A percentile compares a stretch with the other conserved stretches of the same genome.
Evolutionary conservation across 352 stramenopile species (phyloP).

Genomic region (Globisporangium irregulare): DNA sequence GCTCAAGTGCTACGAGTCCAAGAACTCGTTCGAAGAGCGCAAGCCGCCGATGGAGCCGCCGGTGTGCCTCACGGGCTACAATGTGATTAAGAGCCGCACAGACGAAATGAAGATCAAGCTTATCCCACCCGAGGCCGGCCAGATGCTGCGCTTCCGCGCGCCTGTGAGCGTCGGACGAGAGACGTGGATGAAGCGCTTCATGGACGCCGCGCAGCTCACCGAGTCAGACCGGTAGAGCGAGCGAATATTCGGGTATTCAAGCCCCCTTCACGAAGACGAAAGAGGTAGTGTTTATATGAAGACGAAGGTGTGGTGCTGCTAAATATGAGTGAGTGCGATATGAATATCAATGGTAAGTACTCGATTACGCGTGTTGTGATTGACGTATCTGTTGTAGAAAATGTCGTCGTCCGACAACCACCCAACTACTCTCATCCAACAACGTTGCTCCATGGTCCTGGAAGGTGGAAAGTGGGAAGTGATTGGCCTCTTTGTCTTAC

Average conservation of each 20-base stretch:
- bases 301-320: neutral
- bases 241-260: neutral
- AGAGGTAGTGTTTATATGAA: neutral
- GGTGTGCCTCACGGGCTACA: slow-evolving; percentile 63
- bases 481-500: neutral
- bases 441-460: neutral
- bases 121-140: slow-evolving; percentile 57
- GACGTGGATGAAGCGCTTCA: slow-evolving; percentile 76
- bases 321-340: slow-evolving; percentile 2
- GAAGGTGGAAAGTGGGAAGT: neutral
- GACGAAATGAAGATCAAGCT: slow-evolving; percentile 84
- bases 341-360: neutral
- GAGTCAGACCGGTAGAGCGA: slow-evolving; percentile 8
- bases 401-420: neutral
- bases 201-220: slow-evolving; percentile 56
- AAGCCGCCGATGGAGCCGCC: slow-evolving; percentile 42
- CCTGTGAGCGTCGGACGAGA: slow-evolving; percentile 71
- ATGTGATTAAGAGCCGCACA: slow-evolving; percentile 62
- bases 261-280: neutral
- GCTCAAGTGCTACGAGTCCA: slow-evolving; percentile 73
- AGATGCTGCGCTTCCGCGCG: slow-evolving; percentile 70
- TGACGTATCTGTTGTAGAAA: neutral
- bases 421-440: neutral
- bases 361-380: neutral
- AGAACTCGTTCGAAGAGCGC: slow-evolving; percentile 68